Conservation (phyloP, 164 flowering plant genomes). For the Aristolochia contorta region DNA sequence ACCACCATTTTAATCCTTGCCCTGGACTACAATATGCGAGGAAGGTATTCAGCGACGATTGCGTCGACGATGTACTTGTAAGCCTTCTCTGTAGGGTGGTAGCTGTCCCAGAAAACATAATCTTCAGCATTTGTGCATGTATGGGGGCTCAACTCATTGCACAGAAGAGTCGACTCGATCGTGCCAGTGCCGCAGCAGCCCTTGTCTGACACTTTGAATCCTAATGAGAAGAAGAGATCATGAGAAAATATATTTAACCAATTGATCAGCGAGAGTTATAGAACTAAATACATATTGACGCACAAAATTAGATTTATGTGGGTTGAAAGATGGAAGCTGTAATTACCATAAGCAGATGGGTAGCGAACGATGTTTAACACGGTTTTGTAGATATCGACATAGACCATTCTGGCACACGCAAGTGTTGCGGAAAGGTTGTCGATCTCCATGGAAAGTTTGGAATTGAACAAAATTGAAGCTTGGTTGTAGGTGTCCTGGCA, state of each 20-base stretch:
- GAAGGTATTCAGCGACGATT: background rate
- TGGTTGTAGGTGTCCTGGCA: background rate
- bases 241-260: no score
- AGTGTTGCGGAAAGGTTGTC: background rate
- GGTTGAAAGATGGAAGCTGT: background rate
- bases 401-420: background rate
- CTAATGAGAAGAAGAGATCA: no score
- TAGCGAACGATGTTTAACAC: background rate
- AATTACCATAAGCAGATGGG: background rate
- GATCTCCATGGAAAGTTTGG: background rate
- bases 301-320: no score
- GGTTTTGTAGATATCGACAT: background rate
- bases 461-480: background rate
- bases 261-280: no score
- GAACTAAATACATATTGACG: no score
- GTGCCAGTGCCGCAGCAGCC: constrained; percentile 16
- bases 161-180: background rate
- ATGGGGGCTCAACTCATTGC: constrained; percentile 1
- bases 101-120: constrained; percentile 12
- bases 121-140: constrained; percentile 5
- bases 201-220: constrained; percentile 8
- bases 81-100: constrained; percentile 10
- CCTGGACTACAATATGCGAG: background rate
- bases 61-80: background rate
- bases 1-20: no score